Conservation (phyloP, 2,329 filamentous ascomycete species). For the Lachnellula hyalina region DNA sequence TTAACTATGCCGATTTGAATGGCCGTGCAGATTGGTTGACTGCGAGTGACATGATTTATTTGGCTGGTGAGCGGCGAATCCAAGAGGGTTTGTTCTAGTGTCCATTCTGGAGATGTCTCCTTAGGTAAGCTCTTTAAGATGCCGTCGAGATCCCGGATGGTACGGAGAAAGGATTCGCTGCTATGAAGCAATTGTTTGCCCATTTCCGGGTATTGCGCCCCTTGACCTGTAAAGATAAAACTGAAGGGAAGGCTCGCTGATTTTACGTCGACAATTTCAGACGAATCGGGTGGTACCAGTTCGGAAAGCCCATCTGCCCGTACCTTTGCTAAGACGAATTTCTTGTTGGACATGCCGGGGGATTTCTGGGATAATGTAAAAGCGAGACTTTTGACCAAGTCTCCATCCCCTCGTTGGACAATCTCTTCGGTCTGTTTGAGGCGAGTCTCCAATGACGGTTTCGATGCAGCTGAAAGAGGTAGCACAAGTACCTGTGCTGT, state of each 20-base stretch:
- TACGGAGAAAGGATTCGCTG: slow-evolving; percentile 30
- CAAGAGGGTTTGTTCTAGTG: slow-evolving; percentile 4
- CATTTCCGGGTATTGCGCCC: slow-evolving; percentile 18
- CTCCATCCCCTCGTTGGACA: not conserved
- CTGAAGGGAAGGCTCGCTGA: not conserved
- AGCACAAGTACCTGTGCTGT: not conserved
- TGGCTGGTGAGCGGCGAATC: not conserved
- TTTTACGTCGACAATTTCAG: not conserved
- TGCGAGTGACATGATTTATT: not conserved
- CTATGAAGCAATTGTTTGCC: slow-evolving; percentile 13
- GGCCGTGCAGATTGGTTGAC: slow-evolving; percentile 27
- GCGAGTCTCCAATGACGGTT: not conserved
- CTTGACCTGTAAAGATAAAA: slow-evolving; percentile 18
- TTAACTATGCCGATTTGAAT: slow-evolving; percentile 42
- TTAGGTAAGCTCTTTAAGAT: slow-evolving; percentile 9
- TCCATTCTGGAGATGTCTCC: not conserved
- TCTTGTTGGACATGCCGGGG: no score
- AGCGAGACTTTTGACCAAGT: slow-evolving; percentile 4
- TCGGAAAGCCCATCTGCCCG: not conserved
- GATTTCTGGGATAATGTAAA: slow-evolving; percentile 28
- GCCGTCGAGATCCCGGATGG: slow-evolving; percentile 7
- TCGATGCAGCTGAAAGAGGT: not conserved
- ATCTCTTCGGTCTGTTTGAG: slow-evolving; percentile 27
- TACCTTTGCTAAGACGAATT: not conserved
- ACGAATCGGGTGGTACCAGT: no score